Evolutionary conservation across 2,329 filamentous ascomycete genomes (phyloP), one percentile per base, ranked within the genome.

Genomic region (Aspergillaceae sp.): DNA sequence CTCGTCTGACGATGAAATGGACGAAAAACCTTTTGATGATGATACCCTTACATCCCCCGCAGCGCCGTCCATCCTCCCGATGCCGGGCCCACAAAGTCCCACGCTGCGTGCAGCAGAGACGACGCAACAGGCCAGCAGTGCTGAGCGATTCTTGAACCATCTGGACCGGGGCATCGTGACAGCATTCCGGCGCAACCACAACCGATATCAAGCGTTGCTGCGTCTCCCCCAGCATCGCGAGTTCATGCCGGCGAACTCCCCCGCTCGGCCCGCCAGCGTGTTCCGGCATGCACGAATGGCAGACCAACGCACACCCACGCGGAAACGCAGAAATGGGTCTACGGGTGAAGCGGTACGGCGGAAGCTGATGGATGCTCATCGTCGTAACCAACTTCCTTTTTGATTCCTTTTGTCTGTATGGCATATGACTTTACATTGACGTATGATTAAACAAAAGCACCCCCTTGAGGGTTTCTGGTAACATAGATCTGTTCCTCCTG

Each of bases 161-260:
- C 79, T 89, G 35, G 81, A 84, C 57, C 78, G 80, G 53, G 78
- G 82, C 47, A 79, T 84, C 9, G 86, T 92, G 33, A 85, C 85
- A 34, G 84, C 86, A 1, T 94, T 92, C 74, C 86, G 86, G 46
- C 74, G 71, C 37, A 77, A 78, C 51, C 73, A 77, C 56, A 70
- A 69, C 59, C 64, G 70, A 51, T 69, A 78, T 59, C 66, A 75
- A 56, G 61, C 73, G 49, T 57, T 72, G 58, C 67, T 74, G 56
- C 68, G 73, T 53, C 63, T 64, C 73, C 72, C 69, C 28, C 66
- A 71, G 47, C 66, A 72, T 51, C 62, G 65, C 42, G 65, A 72
- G 54, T 66, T 71, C 51, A 65, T 72, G 65, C 66, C 68, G 5
- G 64, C 69, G 36, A 70, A 70, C 46, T 70, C 68, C 4, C 67